Percentiles rank a stretch among this genome's conserved stretches.
phyloP scores from a whole-genome alignment of 2,329 filamentous ascomycete species.

The Fusarium miscanthi region DNA sequence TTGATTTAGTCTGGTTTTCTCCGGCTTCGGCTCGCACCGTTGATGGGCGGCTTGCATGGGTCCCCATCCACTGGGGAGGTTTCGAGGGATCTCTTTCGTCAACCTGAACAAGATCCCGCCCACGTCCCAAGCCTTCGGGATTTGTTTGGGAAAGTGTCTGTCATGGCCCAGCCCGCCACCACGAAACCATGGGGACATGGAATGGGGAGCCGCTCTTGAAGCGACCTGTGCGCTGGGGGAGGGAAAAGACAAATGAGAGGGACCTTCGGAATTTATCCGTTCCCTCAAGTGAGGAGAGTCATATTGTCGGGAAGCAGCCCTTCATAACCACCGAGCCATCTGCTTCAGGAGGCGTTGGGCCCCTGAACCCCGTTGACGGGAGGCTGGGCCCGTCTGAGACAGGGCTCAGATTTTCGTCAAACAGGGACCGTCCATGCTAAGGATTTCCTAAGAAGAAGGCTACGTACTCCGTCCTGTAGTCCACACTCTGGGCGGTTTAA shows the following conservation, averaged over 20 bases:
- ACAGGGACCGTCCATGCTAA: constrained; percentile 15
- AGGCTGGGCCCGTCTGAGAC: constrained; percentile 30
- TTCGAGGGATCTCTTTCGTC: constrained; percentile 40
- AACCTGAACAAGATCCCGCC: constrained; percentile 43
- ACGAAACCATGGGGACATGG: constrained; percentile 25
- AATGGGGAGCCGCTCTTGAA: constrained; percentile 3
- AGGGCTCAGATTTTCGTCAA: constrained; percentile 24
- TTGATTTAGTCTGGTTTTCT: constrained; percentile 49
- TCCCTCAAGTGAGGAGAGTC: constrained; percentile 30
- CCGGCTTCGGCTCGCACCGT: constrained; percentile 54
- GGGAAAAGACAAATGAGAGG: constrained; percentile 9
- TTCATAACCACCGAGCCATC: constrained; percentile 14
- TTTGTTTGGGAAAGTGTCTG: constrained; percentile 28
- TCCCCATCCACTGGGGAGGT: constrained; percentile 38
- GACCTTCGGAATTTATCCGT: constrained; percentile 18
- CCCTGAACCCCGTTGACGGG: constrained; percentile 35
- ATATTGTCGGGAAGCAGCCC: constrained; percentile 31
- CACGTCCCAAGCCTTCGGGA: constrained; percentile 47
- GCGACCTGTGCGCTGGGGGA: constrained; percentile 4
- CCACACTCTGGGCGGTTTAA: neutral
- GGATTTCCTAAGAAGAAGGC: neutral
- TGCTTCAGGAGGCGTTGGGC: constrained; percentile 7
- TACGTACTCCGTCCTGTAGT: constrained; percentile 7
- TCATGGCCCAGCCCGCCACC: constrained; percentile 34
- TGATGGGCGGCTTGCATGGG: constrained; percentile 48